phyloP scores from a whole-genome alignment of 2,329 filamentous ascomycete genomes.

The Dendrostoma leiphaemia region DNA sequence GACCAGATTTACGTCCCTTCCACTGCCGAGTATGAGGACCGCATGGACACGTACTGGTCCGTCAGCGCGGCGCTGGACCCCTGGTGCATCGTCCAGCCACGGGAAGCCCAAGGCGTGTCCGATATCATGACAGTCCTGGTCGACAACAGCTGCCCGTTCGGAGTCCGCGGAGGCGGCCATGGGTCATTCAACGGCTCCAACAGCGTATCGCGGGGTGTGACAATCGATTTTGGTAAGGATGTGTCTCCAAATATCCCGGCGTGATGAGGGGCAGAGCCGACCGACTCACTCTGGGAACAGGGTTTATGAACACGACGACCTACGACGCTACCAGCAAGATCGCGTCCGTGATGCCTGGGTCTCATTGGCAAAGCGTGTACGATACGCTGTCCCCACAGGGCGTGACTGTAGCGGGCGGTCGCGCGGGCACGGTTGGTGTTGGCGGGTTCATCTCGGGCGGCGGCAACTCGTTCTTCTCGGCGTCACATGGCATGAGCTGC shows the following conservation, averaged over 20 bases:
- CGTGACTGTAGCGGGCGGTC: conserved; percentile 34
- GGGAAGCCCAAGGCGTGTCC: conserved; percentile 33
- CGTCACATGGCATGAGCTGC: conserved; percentile 42
- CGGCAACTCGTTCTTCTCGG: conserved; percentile 48
- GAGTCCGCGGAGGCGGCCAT: conserved; percentile 35
- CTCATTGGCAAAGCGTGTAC: conserved; percentile 31
- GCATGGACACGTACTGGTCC: conserved; percentile 36
- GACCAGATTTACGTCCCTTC: conserved; percentile 30
- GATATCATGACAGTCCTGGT: conserved; percentile 31
- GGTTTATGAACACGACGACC: conserved; percentile 25
- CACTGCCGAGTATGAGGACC: conserved; percentile 26
- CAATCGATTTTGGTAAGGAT: conserved; percentile 33
- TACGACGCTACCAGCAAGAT: conserved; percentile 29
- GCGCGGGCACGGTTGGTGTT: conserved; percentile 41
- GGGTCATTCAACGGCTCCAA: conserved; percentile 31
- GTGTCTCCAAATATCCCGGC: neutral
- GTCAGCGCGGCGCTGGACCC: conserved; percentile 32
- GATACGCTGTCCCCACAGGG: conserved; percentile 13
- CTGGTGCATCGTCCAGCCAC: conserved; percentile 35
- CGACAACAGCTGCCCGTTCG: conserved; percentile 32
- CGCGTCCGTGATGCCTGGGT: conserved; percentile 31
- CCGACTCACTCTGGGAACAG: neutral
- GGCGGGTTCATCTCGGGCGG: conserved; percentile 44
- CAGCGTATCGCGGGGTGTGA: conserved; percentile 31
- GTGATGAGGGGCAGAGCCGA: neutral